phyloP scores from a whole-genome alignment of 495 filamentous ascomycete species.

The Mycothermus thermophilus region DNA sequence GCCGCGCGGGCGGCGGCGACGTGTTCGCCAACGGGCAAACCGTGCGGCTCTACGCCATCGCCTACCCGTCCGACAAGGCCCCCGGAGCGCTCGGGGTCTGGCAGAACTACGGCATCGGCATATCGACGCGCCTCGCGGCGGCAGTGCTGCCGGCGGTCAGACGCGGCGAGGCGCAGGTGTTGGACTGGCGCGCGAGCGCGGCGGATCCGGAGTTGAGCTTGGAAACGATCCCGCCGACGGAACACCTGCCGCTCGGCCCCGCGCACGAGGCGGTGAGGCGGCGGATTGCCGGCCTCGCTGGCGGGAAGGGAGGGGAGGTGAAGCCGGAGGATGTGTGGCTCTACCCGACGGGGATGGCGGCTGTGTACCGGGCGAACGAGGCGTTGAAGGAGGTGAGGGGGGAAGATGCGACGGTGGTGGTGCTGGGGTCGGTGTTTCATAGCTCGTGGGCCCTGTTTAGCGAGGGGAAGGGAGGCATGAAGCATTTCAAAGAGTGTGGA shows the following conservation, averaged over 20 bases:
- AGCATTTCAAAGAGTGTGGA: slow-evolving; percentile 24
- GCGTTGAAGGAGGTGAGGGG: slow-evolving; percentile 7
- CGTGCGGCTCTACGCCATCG: slow-evolving; percentile 24
- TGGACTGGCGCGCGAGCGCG: not conserved
- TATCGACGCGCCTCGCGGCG: slow-evolving; percentile 27
- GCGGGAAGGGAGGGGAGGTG: slow-evolving; percentile 10
- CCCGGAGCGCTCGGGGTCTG: slow-evolving; percentile 23
- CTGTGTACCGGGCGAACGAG: slow-evolving; percentile 17
- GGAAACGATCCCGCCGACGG: slow-evolving; percentile 6
- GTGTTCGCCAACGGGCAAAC: not conserved
- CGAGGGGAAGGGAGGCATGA: slow-evolving; percentile 19
- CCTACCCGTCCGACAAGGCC: slow-evolving; percentile 17
- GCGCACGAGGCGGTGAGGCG: slow-evolving; percentile 19
- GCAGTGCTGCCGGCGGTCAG: slow-evolving; percentile 15
- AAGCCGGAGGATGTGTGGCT: slow-evolving; percentile 27
- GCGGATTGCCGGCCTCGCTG: slow-evolving; percentile 22
- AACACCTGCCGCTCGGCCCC: slow-evolving; percentile 10
- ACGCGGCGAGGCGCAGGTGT: not conserved
- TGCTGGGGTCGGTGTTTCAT: slow-evolving; percentile 27
- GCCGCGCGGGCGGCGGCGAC: slow-evolving; percentile 1
- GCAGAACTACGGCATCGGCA: slow-evolving; percentile 25
- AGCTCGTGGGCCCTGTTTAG: slow-evolving; percentile 20
- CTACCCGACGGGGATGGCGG: slow-evolving; percentile 35
- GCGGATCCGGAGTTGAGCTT: not conserved
- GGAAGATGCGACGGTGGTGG: slow-evolving; percentile 13